These are phyloP conservation scores for Nicotiana tabacum DNA, from an alignment of 257 asterid genomes.

Conservation along the genomic window DNA sequence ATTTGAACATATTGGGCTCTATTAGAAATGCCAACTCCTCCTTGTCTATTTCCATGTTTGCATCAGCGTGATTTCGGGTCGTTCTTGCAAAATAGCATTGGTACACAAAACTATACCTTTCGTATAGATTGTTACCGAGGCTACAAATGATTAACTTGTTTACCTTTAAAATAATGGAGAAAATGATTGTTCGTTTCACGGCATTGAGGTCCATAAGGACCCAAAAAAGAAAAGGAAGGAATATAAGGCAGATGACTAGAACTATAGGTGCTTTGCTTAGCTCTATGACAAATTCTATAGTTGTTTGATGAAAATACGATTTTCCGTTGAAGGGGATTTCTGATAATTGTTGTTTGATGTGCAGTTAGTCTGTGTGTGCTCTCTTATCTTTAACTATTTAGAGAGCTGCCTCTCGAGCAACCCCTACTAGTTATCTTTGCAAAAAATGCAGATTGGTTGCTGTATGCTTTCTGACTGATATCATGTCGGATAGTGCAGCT, in stretches of 20 bases:
- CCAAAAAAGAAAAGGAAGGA: not conserved
- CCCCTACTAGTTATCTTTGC: not conserved
- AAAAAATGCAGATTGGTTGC: not conserved
- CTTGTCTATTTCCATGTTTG: not conserved
- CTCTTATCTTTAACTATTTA: not conserved
- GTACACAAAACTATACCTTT: not conserved
- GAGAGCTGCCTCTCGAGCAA: not conserved
- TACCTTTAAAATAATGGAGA: not conserved
- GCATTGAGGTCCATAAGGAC: constrained; percentile 1
- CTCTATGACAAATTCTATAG: not conserved
- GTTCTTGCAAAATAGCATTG: not conserved
- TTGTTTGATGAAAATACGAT: not conserved
- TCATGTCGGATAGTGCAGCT: not conserved
- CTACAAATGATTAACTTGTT: not conserved
- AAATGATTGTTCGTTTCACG: not conserved
- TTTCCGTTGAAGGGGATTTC: not conserved
- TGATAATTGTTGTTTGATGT: not conserved
- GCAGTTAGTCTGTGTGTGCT: not conserved
- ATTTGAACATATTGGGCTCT: not conserved
- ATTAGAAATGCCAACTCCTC: not conserved
- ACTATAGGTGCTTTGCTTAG: not conserved
- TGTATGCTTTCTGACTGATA: not conserved
- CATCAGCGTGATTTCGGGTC: not conserved
- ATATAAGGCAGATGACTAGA: not conserved
- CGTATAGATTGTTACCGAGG: not conserved